Evolutionary conservation across 257 asterid genomes (phyloP), one percentile per base, ranked within the genome.

Genomic region (Paulownia fortunei): DNA sequence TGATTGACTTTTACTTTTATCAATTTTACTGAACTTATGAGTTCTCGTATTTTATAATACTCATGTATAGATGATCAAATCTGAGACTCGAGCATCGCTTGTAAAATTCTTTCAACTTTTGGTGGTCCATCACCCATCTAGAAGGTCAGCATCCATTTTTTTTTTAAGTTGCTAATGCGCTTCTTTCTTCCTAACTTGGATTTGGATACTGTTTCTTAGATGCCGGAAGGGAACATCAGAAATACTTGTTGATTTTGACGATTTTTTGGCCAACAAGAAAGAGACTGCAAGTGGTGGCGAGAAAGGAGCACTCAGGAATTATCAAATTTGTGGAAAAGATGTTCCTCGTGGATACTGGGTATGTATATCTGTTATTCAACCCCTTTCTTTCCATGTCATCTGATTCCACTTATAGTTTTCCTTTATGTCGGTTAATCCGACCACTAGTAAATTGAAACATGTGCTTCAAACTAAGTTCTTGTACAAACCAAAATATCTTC

Each of bases 291-390:
- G 87, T 82, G 84, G 63, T 83, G 82, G 74, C 23, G 82, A 79
- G 78, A 83, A 84, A 55, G 90, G 78, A 10, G 77, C 72, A 73
- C 79, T 84, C 47, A 81, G 81, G 75, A 84, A 82, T 83, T 88
- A 80, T 82, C 85, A 87, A 68, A 96, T 96, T 79, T 96, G 99
- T 75, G 98, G 99, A 62, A 82, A 90, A 81, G 97, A 90, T 79
- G 87, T 93, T 76, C 99, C 99, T 63, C 96, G 95, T 73, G 98
- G 99, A 80, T 92, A 92, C 82, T 96, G 99, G 99, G 99, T 96
- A 87, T 63, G 95, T 78, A 67, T 67, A 30, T 77, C 69, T 68
- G 72, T 73, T 83, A 32, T 37, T 70, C 72, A 27, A 55, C 76
- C 5, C 52, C 66, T 26, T 46, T 26, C 46, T 59, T 67, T 60